Evolutionary conservation across 2,329 filamentous ascomycete genomes (phyloP).

Genomic region (Trichoderma breve): DNA sequence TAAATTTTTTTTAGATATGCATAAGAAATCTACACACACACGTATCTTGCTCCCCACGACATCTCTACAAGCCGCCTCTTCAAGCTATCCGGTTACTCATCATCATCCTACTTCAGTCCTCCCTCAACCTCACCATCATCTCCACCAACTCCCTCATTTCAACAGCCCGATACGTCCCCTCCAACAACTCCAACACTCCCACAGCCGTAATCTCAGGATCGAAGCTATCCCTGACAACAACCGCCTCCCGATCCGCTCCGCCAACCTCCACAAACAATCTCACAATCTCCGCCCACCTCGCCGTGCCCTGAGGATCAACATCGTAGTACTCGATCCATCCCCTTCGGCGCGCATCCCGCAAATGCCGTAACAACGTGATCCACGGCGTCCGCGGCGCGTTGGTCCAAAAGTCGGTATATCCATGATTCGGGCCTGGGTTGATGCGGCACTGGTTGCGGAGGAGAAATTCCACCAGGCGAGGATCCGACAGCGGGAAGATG

Average conservation of each 20-base stretch:
- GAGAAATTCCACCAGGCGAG: constrained; percentile 29
- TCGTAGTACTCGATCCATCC: constrained; percentile 35
- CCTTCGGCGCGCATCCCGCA: constrained; percentile 32
- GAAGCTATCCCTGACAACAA: constrained; percentile 30
- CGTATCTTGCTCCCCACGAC: neutral
- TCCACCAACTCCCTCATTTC: constrained; percentile 24
- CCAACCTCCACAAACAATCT: constrained; percentile 29
- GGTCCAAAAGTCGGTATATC: constrained; percentile 28
- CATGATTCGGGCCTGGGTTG: constrained; percentile 25
- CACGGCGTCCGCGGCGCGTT: constrained; percentile 29
- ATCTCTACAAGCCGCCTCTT: neutral
- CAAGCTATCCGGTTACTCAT: neutral
- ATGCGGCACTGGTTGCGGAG: constrained; percentile 22
- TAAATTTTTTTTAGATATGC: neutral
- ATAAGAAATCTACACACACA: too few species aligned
- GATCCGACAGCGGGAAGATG: constrained; percentile 35
- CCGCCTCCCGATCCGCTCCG: constrained; percentile 28
- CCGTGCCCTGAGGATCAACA: constrained; percentile 27
- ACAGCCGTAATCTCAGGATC: constrained; percentile 31
- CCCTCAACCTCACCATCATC: constrained; percentile 10
- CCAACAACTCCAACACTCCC: constrained; percentile 31
- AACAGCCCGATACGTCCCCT: constrained; percentile 27
- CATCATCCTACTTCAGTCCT: neutral
- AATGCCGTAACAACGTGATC: constrained; percentile 31
- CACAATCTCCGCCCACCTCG: constrained; percentile 32